Evolutionary conservation across 1,139 yeast genomes (phyloP), one percentile per base, ranked within the genome.

Genomic region (Hyphopichia pseudoburtonii): DNA sequence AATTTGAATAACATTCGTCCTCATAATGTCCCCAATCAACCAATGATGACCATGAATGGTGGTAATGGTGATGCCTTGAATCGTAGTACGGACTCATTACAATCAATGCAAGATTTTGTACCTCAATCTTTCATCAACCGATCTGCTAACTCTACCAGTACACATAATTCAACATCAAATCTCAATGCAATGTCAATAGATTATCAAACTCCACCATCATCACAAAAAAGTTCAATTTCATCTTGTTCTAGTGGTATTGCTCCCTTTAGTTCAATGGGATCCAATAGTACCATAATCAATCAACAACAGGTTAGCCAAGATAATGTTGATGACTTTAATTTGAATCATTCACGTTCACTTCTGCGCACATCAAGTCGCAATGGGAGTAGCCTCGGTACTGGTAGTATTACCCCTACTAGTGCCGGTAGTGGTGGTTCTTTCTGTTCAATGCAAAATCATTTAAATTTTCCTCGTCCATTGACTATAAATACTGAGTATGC

Each of bases 91-190:
- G 77, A 70, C 42, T 66, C 73, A 3, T 61, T 70, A 42, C 74
- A 67, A 45, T 67, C 72, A 36, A 63, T 69, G 59, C 73, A 64
- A 46, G 76, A 70, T 48, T 69, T 51, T 44, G 76, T 70, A 1
- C 73, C 76, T 1, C 74, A 66, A 39, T 57, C 70, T 9, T 57
- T 64, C 29, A 66, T 70, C 19, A 60, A 60, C 41, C 49, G 70
- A 36, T 55, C 64, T 22, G 63, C 66, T 24, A 46, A 17, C 15
- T 11, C n/a, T 7, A 39, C 33, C 28, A 47, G 30, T 4, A 32
- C 23, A 22, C 32, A 28, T 17, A 35, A 33, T 19, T 25, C 40
- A 8, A 24, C 38, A 15, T 51, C 50, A 15, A 54, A 51, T 28
- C 57, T 57, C 41, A 56, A 62, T 34, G 46, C 62, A 12, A 62